phyloP scores from a whole-genome alignment of 768 basidiomycete genomes.

The Podaxis pistillaris region DNA sequence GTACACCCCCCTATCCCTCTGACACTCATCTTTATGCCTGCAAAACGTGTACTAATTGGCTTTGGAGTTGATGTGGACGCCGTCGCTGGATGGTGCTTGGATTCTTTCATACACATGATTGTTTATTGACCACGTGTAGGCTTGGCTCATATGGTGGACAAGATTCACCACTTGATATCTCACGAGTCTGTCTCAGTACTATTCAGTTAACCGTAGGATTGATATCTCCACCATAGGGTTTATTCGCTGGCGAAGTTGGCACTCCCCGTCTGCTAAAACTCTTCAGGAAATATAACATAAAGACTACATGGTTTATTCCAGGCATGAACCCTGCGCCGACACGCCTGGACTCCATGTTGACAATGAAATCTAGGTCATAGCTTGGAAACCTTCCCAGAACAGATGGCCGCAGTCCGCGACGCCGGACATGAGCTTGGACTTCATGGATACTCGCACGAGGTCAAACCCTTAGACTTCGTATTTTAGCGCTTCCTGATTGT shows the following conservation, averaged over 20 bases:
- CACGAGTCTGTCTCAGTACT: slow-evolving; percentile 37
- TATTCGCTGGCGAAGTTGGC: slow-evolving; percentile 78
- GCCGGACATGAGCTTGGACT: slow-evolving; percentile 69
- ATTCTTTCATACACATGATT: neutral
- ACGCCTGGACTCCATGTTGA: neutral
- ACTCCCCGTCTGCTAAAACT: slow-evolving; percentile 65
- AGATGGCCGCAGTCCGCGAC: slow-evolving; percentile 69
- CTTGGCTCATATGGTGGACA: slow-evolving; percentile 77
- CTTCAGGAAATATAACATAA: slow-evolving; percentile 66
- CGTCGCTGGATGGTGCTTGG: slow-evolving; percentile 65
- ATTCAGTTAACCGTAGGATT: neutral
- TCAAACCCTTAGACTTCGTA: slow-evolving; percentile 9
- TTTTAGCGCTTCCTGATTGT: neutral
- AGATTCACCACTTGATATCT: slow-evolving; percentile 68
- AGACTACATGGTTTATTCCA: slow-evolving; percentile 76
- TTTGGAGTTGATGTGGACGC: slow-evolving; percentile 79
- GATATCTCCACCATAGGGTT: slow-evolving; percentile 35
- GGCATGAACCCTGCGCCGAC: slow-evolving; percentile 31
- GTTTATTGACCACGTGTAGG: slow-evolving; percentile 32
- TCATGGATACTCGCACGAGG: slow-evolving; percentile 74
- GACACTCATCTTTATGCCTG: slow-evolving; percentile 38
- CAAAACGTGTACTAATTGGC: slow-evolving; percentile 52
- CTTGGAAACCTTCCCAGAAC: slow-evolving; percentile 69
- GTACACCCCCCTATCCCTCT: neutral
- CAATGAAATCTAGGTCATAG: slow-evolving; percentile 50